A percentile compares a stretch with the other conserved stretches of the same genome.
Evolutionary conservation across 2,329 filamentous ascomycete genomes (phyloP).

Genomic region (Paecilomyces formosus): DNA sequence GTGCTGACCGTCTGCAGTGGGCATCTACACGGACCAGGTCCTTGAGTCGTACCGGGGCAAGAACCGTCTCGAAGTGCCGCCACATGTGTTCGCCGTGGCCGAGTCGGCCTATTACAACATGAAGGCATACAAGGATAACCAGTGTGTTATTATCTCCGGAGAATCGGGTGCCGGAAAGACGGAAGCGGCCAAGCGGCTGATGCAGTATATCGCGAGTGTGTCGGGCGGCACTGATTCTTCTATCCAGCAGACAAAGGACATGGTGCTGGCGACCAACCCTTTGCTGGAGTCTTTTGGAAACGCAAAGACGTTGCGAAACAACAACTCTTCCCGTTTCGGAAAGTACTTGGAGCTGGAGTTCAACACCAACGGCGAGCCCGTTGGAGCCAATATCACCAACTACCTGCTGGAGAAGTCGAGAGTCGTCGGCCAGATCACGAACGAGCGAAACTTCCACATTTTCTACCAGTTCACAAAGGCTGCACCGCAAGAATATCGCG

Average conservation of each 20-base stretch:
- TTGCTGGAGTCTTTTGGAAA: constrained; percentile 96
- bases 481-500: constrained; percentile 74
- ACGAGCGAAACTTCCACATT: constrained; percentile 98
- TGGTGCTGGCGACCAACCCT: constrained; percentile 97
- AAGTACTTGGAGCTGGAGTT: constrained; percentile 98
- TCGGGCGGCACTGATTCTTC: constrained; percentile 77
- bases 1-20: constrained; percentile 46
- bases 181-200: constrained; percentile 94
- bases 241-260: constrained; percentile 96
- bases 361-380: constrained; percentile 81
- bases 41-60: constrained; percentile 93
- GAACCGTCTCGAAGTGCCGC: constrained; percentile 87
- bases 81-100: constrained; percentile 95
- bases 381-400: constrained; percentile 96
- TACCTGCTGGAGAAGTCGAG: constrained; percentile 93
- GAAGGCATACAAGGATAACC: constrained; percentile 98
- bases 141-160: constrained; percentile 98
- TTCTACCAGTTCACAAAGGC: constrained; percentile 99
- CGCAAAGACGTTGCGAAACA: constrained; percentile 94
- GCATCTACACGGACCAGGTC: constrained; percentile 94
- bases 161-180: constrained; percentile 98
- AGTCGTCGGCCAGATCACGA: constrained; percentile 88
- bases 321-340: constrained; percentile 97
- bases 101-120: constrained; percentile 98
- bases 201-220: constrained; percentile 99